These are phyloP conservation scores for Acacia confusa DNA, from an alignment of 306 rosid genomes.

Conservation along the genomic window DNA sequence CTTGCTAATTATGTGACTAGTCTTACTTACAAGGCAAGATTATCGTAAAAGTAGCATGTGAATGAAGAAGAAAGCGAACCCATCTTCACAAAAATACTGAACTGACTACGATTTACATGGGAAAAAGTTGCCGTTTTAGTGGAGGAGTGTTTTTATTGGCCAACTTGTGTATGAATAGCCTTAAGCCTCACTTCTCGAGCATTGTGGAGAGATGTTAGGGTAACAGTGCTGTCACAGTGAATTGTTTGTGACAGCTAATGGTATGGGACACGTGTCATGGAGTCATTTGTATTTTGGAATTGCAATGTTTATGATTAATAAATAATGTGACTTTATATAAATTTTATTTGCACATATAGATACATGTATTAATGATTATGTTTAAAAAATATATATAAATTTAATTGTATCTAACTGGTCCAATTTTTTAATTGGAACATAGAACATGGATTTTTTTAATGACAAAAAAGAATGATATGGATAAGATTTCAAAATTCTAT, in stretches of 20 bases:
- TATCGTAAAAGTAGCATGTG: not conserved
- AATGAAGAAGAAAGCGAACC: not conserved
- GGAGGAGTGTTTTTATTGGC: not conserved
- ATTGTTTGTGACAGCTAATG: not conserved
- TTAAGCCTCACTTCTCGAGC: not conserved
- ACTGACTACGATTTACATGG: not conserved
- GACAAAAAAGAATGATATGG: not conserved
- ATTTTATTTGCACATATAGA: no score
- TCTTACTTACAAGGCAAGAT: conserved; percentile 38
- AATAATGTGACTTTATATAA: not conserved
- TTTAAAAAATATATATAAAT: not conserved
- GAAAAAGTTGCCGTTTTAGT: not conserved
- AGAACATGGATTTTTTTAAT: not conserved
- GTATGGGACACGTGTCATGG: not conserved
- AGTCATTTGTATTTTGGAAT: not conserved
- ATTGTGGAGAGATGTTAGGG: not conserved
- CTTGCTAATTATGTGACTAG: conserved; percentile 5
- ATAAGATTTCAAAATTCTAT: not conserved
- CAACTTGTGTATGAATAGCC: not conserved
- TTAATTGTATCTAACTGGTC: not conserved
- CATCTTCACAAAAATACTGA: not conserved
- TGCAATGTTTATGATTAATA: not conserved
- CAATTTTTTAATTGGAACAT: not conserved
- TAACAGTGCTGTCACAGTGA: not conserved
- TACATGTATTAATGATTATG: not conserved